Evolutionary conservation across 306 rosid species (phyloP), one percentile per base, ranked within the genome.

Genomic region (Glycine latifolia): DNA sequence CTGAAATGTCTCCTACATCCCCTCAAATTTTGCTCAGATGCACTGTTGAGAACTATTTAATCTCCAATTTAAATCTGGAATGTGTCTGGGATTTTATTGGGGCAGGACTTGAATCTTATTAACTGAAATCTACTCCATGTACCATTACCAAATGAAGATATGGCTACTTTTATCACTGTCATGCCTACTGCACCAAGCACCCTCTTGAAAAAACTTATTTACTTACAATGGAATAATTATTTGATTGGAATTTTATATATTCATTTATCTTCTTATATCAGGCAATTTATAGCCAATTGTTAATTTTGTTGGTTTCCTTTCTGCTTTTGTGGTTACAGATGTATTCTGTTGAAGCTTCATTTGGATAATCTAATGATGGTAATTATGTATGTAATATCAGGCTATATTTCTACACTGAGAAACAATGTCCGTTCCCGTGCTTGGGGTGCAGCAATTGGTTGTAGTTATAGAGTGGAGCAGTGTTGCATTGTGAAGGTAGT

Each of bases 381-480:
- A 46, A 48, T 37, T 77, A 16, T 81, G 62, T 79, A 46, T 76
- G 15, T 83, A 46, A 59, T 77, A 50, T 66, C 88, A 95, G 99
- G 98, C 86, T 95, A 95, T 83, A 84, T 89, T 75, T 95, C 99
- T 68, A 89, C 97, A 17, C 77, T 93, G 88, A 91, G 99, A 86
- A 95, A 95, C 85, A 95, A 93, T 54, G 98, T 95, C 35, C 94
- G 98, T 13, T 95, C 99, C 50, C 99, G 99, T 54, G 96, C 97
- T 15, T 95, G 99, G 99, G 97, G 97, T 84, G 97, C 98, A 33
- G 94, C 98, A 75, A 90, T 93, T 87, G 99, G 97, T 68, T 95
- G 99, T 81, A 95, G 99, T 72, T 95, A 91, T 81, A 87, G 91
- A 79, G 88, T 95, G 61, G 99, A 95, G 81, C 87, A 86, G 66